Evolutionary conservation across 208 protist genomes (phyloP), one percentile per base, ranked within the genome.

Genomic region (Leishmania guyanensis): DNA sequence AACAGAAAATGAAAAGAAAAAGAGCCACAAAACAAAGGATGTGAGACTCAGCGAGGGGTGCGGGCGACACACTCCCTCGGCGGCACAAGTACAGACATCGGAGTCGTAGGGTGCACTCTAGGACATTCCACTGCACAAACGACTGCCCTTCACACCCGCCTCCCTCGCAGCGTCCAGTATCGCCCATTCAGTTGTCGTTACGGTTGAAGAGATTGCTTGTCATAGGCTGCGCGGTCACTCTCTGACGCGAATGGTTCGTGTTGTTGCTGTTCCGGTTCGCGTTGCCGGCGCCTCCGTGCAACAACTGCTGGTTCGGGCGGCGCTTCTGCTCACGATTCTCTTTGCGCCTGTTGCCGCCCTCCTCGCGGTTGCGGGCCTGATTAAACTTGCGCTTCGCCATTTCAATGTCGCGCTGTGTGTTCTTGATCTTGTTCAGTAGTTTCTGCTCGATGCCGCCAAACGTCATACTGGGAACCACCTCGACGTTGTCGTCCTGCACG

Each of bases 401-500:
- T 58, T 88, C 86, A 50, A 91, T 81, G 26, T 93, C 90, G 54
- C 89, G 84, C 72, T 94, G 87, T 29, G 93, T 78, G 66, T 82
- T 84, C 73, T 91, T 90, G 81, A 97, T 97, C 73, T 93, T 91
- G 79, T 84, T 89, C 48, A 92, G 79, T 12, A 96, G 83, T 79
- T 95, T 95, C 39, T 85, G 86, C 86, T 97, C 93, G 65, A 86
- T 92, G 60, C 88, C 90, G 78, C 88, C 89, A 77, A 91, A 90
- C 48, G 88, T 94, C 62, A 91, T 93, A 78, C 89, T 92, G 43
- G 90, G 88, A 64, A 96, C 89, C 69, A 98, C 93, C 83, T 94
- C 89, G 12, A 98, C 93, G 80, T 93, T 96, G 77, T 94, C 93
- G 77, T 90, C 92, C 56, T 87, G 85, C 80, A 96, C 89, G 75